Evolutionary conservation across 371 early-diverging fungal genomes (phyloP), one percentile per base, ranked within the genome.

Genomic region (Entomophthora muscae): DNA sequence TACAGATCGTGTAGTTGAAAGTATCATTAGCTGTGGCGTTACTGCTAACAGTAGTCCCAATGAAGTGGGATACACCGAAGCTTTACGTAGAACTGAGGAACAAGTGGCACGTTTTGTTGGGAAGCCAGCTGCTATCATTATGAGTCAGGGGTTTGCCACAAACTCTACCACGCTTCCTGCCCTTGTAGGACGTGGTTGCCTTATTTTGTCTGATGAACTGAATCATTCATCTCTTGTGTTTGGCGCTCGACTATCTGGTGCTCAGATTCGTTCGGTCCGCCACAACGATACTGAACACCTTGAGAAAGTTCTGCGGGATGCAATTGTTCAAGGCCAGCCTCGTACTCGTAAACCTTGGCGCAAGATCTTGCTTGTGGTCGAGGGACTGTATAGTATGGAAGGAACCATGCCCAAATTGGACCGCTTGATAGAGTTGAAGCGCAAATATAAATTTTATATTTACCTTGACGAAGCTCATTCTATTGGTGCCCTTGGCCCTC

Each of bases 401-500:
- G 99, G 99, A 28, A 88, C 89, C 60, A 86, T 96, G 72, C 83
- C 89, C 63, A 83, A 88, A 61, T 73, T 99, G 63, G 91, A 91
- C 51, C 90, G 89, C 66, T 81, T 99, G 33, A 75, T 99, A 33
- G 89, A 80, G 55, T 75, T 99, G 63, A 95, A 93, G 71, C 83
- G 84, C 64, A 89, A 91, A 75, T 99, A 95, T 79, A 93, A 82
- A 83, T 99, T 96, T 76, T 95, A 94, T 75, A 77, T 99, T 62
- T 99, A 95, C 76, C 83, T 99, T 1, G 99, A 99, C 72, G 99
- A 99, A 74, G 99, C 99, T 5, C 99, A 99, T 73, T 98, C 98
- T 26, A 92, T 99, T 65, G 99, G 99, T 59, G 98, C 98, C 7
- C 71, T 96, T 67, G 96, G 96, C 53, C 82, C 83, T 67, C 82